Evolutionary conservation across 495 filamentous ascomycete species (phyloP).

Genomic region (Hypoxylon rickii): DNA sequence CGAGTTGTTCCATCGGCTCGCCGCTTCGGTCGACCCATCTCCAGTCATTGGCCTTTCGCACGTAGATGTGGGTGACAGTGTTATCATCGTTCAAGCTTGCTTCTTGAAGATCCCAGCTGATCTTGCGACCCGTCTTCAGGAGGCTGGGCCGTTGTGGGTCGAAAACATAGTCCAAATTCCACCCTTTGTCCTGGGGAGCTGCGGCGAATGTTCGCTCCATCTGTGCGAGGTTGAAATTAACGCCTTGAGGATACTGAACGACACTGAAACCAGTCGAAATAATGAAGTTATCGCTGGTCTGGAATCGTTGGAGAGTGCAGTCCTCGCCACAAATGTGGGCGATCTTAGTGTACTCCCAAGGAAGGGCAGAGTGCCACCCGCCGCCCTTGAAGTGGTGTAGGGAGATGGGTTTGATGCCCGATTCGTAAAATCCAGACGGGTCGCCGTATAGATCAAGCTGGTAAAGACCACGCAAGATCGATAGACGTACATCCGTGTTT

Average conservation of each 20-base stretch:
- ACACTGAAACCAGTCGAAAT: constrained; percentile 70
- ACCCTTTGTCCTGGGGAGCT: constrained; percentile 58
- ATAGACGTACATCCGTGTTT: constrained; percentile 63
- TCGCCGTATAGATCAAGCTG: constrained; percentile 71
- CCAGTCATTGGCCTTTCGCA: constrained; percentile 52
- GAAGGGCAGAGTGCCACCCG: constrained; percentile 55
- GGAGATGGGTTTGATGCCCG: constrained; percentile 64
- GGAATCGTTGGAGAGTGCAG: constrained; percentile 68
- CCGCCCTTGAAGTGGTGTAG: constrained; percentile 69
- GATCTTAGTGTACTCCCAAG: constrained; percentile 69
- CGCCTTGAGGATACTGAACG: constrained; percentile 62
- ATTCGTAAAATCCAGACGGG: constrained; percentile 70
- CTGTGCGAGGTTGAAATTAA: constrained; percentile 63
- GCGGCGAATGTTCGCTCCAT: constrained; percentile 67
- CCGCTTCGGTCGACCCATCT: constrained; percentile 53
- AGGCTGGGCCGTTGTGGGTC: constrained; percentile 55
- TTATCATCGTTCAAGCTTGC: constrained; percentile 47
- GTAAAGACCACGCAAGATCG: constrained; percentile 64
- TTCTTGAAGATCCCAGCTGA: constrained; percentile 59
- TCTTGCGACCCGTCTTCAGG: constrained; percentile 54
- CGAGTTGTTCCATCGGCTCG: constrained; percentile 48
- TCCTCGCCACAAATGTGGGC: constrained; percentile 66
- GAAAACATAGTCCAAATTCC: constrained; percentile 57
- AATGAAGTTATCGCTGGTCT: constrained; percentile 65
- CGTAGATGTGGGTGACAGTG: constrained; percentile 51